Evolutionary conservation across 2,329 filamentous ascomycete genomes (phyloP), one percentile per base, ranked within the genome.

Genomic region (Phialophora expanda): DNA sequence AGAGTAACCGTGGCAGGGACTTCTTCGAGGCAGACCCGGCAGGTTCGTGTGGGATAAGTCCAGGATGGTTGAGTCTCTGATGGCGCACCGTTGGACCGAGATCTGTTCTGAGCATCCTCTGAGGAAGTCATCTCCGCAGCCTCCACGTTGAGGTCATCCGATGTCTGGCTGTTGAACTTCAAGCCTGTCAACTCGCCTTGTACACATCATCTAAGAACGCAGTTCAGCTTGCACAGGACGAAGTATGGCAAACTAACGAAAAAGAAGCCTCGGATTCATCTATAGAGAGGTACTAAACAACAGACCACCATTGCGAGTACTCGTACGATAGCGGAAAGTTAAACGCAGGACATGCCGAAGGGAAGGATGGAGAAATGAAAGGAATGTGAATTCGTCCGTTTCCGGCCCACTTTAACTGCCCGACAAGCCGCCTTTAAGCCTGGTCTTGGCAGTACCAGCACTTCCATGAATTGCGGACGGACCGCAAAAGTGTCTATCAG

Each of bases 21-120:
- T 67, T 83, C 83, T 70, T 97, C 94, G 48, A 97, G 83, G 76
- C 94, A 98, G 70, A 98, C 97, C 65, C 94, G 90, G 78, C 94
- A 98, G 67, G 87, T 90, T 70, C 92, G 85, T 28, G 90, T 85
- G 44, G 86, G 85, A 76, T 91, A 94, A 12, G 70, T 70, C 71
- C 71, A 73, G 12, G 62, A 60, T 6, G 65, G 65, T n/a, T 65
- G 12, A 38, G 64, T 22, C 32, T 61, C 65, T 12, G 64, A 17
- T 6, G 46, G 12, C 22, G 41, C 28, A 8, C 30, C 60, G 5
- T 56, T 41, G 26, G 55, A 24, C 20, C 50, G 44, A 38, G 56
- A 20, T 24, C 50, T 6, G 20, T 38, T 32, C 11, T 57, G 30
- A 12, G 56, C 3, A n/a, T 61, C 32, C 41, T 56, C 60, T 57